Base-by-base conservation (phyloP, 768 basidiomycete species). In the Lactarius hatsudake region DNA sequence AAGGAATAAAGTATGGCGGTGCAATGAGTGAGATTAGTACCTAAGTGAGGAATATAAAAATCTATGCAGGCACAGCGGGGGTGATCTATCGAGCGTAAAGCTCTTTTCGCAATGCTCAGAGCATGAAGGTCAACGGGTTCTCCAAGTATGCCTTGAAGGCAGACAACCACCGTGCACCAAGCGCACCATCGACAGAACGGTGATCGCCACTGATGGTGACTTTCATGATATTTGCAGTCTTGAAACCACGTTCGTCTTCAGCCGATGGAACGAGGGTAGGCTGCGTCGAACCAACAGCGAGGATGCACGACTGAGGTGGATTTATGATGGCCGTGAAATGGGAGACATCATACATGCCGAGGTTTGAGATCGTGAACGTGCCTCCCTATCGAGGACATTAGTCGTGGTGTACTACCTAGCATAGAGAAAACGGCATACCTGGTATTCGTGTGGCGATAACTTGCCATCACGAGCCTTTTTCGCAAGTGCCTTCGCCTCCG, bases 271-370 rank as follows among this genome's bases (percentile, higher is more conserved):
- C 87, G 18, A 98, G 80, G 62, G 89, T 90, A n/a, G 92, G 84
- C 76, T 87, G 84, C 20, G 94, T 94, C 23, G 88, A 84, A 42
- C 97, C 96, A 72, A 98, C 87, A 55, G 97, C 97, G 68, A 99
- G 89, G 74, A 98, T 99, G 79, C 96, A 98, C 57, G 94, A 93
- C 79, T 98, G 97, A 30, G 97, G 97, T 17, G 91, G 87, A 83
- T 99, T 99, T 86, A 99, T 96, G 81, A 99, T 98, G 57, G 97
- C 97, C 17, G 96, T 98, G 79, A 99, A 99, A 79, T 95, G 91
- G 63, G 88, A 86, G 74, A 98, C 86, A 69, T 91, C 96, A 75
- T 84, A 97, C 97, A 99, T 99, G 79, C 97, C 97, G 64, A 99
- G 84, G 81, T 99, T 99, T 67, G 97, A 99, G 76, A 99, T 93